Percentiles rank a stretch among this genome's conserved stretches.
Evolutionary conservation across 305 asterid genomes (phyloP).

Genomic region (Solanum chacoense): DNA sequence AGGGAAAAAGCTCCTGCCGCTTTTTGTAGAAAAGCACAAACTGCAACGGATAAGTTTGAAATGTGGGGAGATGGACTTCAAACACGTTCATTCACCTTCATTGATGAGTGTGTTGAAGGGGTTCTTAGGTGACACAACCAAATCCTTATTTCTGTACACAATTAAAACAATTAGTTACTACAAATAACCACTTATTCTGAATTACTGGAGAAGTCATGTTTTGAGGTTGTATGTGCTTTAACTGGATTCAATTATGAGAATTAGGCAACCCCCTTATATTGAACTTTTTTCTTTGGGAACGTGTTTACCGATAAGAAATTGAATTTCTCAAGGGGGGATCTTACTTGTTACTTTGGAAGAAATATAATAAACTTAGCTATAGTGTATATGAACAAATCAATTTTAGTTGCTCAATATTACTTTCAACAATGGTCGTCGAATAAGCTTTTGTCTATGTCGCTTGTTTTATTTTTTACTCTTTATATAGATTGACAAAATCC

Average conservation of each 20-base stretch:
- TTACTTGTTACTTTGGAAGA: not conserved
- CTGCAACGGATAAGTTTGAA: conserved; percentile 69
- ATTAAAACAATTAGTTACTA: not conserved
- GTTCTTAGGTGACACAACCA: conserved; percentile 51
- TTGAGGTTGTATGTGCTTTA: not conserved
- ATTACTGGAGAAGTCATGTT: not conserved
- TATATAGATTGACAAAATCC: conserved; percentile 65
- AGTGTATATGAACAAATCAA: not conserved
- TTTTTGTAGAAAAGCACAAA: conserved; percentile 70
- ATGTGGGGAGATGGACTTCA: conserved; percentile 97
- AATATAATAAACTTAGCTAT: not conserved
- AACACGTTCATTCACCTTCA: conserved; percentile 90
- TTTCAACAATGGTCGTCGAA: not conserved
- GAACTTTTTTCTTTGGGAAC: not conserved
- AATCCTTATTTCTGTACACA: not conserved
- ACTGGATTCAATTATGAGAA: not conserved
- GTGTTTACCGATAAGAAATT: not conserved
- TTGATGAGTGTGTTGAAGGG: conserved; percentile 94
- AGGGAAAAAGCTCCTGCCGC: conserved; percentile 98
- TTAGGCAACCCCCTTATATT: not conserved
- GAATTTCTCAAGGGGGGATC: not conserved
- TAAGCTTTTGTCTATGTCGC: not conserved
- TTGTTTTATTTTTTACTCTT: not conserved
- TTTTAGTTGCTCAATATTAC: not conserved
- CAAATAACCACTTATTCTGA: not conserved